Percentiles rank a stretch among this genome's conserved stretches.
Conservation (phyloP, 75 land plant genomes). For the Cupressus sempervirens region DNA sequence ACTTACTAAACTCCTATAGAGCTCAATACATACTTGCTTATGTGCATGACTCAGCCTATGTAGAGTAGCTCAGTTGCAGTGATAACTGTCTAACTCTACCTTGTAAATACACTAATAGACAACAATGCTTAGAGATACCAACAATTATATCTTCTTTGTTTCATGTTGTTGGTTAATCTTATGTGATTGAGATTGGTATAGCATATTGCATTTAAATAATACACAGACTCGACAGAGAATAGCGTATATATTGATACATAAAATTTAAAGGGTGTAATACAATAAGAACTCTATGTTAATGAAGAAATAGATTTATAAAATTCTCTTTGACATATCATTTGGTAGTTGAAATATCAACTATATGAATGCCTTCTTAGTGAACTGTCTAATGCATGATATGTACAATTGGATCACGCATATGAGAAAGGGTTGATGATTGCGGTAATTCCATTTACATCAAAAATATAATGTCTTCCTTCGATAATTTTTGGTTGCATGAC, state of each 20-base stretch:
- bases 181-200: too few species aligned
- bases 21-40: too few species aligned
- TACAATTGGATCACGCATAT: conserved; percentile 69
- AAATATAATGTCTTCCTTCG: conserved; percentile 32
- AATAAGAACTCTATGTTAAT: too few species aligned
- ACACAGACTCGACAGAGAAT: not conserved
- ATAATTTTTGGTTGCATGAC: not conserved
- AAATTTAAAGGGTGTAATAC: not conserved
- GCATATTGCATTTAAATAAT: too few species aligned
- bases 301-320: not conserved
- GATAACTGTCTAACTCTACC: too few species aligned
- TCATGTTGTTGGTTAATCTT: too few species aligned
- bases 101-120: too few species aligned
- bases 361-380: not conserved
- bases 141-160: too few species aligned
- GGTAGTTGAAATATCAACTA: not conserved
- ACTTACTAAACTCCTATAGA: too few species aligned
- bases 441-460: conserved; percentile 97
- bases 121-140: too few species aligned
- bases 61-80: too few species aligned
- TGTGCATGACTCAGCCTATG: too few species aligned
- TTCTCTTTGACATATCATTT: not conserved
- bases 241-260: not conserved
- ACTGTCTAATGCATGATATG: not conserved
- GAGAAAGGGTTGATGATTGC: conserved; percentile 99